Percentiles rank a stretch among this genome's conserved stretches.
These are phyloP conservation scores for Candida qinlingensis DNA, from an alignment of 805 yeast genomes.

Conservation along the genomic window DNA sequence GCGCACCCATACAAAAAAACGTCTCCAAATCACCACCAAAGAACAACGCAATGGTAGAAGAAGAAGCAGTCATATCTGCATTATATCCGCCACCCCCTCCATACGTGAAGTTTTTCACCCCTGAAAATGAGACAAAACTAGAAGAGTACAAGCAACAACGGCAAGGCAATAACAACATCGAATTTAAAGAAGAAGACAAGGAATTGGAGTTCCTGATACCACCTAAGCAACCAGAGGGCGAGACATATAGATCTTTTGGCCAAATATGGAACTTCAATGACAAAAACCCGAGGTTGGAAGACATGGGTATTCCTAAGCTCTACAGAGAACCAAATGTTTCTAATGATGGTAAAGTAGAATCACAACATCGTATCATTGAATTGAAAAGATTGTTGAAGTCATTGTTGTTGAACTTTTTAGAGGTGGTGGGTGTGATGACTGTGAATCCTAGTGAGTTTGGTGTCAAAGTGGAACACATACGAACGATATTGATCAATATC, in stretches of 20 bases:
- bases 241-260: constrained; percentile 82
- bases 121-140: constrained; percentile 51
- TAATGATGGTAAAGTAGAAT: constrained; percentile 4
- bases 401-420: constrained; percentile 71
- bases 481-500: constrained; percentile 77
- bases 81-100: constrained; percentile 95
- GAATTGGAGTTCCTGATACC: constrained; percentile 58
- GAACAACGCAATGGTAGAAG: constrained; percentile 14
- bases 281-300: constrained; percentile 66
- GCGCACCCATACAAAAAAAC: no score
- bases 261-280: constrained; percentile 78
- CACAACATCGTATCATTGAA: constrained; percentile 44
- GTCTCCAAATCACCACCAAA: no score
- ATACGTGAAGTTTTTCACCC: constrained; percentile 66
- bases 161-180: constrained; percentile 22
- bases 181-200: constrained; percentile 33
- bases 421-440: constrained; percentile 71
- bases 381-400: constrained; percentile 78
- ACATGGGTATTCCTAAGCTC: constrained; percentile 73
- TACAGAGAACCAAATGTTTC: constrained; percentile 33
- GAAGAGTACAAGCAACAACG: constrained; percentile 18
- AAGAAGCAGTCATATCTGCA: constrained; percentile 44
- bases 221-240: constrained; percentile 56
- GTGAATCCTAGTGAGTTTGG: constrained; percentile 63
- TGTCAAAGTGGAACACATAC: constrained; percentile 68